Evolutionary conservation across 768 basidiomycete genomes (phyloP).

Genomic region (Lactarius hatsudake): DNA sequence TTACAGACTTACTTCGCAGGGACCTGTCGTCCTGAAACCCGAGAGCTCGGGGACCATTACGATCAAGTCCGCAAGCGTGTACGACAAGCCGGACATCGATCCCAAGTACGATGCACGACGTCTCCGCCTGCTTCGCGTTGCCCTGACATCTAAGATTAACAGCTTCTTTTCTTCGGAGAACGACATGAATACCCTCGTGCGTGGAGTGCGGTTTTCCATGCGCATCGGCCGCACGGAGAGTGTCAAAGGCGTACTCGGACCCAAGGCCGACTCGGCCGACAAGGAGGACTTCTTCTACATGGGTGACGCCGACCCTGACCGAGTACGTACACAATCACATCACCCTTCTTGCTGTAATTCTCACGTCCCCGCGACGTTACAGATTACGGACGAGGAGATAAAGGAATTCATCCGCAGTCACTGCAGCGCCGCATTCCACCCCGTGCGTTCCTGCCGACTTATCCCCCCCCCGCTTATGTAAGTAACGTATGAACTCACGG

Average conservation of each 20-base stretch:
- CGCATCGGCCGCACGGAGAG: constrained; percentile 13
- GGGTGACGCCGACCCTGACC: constrained; percentile 19
- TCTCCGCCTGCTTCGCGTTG: neutral
- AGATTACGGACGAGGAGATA: constrained; percentile 28
- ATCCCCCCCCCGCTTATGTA: neutral
- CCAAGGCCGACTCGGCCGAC: constrained; percentile 15
- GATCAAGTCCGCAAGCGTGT: constrained; percentile 13
- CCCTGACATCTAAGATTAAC: neutral
- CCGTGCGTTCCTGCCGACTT: constrained; percentile 29
- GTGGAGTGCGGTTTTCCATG: constrained; percentile 22
- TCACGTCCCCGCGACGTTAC: neutral
- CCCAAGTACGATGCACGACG: constrained; percentile 16
- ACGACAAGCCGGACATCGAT: constrained; percentile 21
- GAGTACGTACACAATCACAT: neutral
- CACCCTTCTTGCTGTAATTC: neutral
- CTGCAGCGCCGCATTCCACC: constrained; percentile 31
- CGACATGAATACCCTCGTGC: constrained; percentile 22
- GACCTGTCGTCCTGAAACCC: constrained; percentile 19
- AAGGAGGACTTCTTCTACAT: constrained; percentile 21
- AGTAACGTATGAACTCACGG: neutral
- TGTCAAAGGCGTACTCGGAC: constrained; percentile 22
- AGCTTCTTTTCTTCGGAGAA: constrained; percentile 26
- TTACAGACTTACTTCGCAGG: neutral
- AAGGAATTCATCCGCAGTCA: constrained; percentile 17
- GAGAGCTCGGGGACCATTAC: constrained; percentile 22